Percentiles rank a stretch among this genome's conserved stretches.
Conservation (phyloP, 1,284 basidiomycete genomes). For the Peniophora sp. region DNA sequence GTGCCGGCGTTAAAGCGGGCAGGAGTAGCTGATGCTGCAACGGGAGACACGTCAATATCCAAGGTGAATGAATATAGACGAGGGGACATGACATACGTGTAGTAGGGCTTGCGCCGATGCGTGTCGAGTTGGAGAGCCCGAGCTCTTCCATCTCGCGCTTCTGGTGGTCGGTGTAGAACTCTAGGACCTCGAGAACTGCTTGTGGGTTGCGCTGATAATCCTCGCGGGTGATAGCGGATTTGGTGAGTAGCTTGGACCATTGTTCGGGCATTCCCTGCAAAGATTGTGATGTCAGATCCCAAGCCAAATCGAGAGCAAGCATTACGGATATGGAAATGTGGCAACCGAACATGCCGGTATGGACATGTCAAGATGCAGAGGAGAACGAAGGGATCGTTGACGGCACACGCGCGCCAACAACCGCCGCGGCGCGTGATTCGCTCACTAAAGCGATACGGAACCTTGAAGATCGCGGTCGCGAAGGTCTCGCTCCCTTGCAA, state of each 20-base stretch:
- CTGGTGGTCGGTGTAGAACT: slow-evolving; percentile 98
- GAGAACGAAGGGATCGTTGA: too few relatives aligned
- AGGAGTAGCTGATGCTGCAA: slow-evolving; percentile 16
- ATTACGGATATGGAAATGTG: background rate
- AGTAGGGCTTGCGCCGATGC: slow-evolving; percentile 9
- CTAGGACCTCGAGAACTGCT: slow-evolving; percentile 93
- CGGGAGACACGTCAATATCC: slow-evolving; percentile 1
- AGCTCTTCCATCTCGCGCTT: slow-evolving; percentile 83
- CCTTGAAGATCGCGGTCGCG: too few relatives aligned
- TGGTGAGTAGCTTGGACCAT: slow-evolving; percentile 93
- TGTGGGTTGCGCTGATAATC: slow-evolving; percentile 97
- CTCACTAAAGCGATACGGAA: too few relatives aligned
- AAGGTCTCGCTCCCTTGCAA: background rate
- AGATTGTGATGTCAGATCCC: too few relatives aligned
- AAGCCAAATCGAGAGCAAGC: too few relatives aligned
- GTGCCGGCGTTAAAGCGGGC: slow-evolving; percentile 82
- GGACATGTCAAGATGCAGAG: too few relatives aligned
- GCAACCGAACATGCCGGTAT: background rate
- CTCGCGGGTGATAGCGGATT: slow-evolving; percentile 95
- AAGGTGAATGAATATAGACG: slow-evolving; percentile 2
- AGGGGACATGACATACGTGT: slow-evolving; percentile 16
- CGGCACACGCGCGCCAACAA: too few relatives aligned
- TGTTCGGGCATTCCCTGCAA: slow-evolving; percentile 88
- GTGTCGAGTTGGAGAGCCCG: slow-evolving; percentile 19
- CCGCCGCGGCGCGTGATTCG: too few relatives aligned